Conservation (phyloP, 371 early-diverging fungal genomes). For the Dinochytrium kinnereticum region DNA sequence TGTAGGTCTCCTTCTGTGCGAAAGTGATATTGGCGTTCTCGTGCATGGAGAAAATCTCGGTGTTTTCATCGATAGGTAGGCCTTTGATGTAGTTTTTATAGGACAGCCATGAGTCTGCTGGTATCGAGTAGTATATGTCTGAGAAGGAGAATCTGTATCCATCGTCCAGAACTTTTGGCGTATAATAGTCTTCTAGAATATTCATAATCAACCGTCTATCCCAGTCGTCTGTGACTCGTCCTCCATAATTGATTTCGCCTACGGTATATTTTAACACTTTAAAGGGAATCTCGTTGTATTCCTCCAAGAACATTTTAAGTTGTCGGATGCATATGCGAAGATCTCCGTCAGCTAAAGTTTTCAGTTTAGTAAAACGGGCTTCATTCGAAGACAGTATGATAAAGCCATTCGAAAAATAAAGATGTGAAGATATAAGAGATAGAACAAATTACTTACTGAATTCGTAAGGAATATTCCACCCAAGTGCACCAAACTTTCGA, state of each 20-base stretch:
- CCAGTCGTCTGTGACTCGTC: constrained; percentile 66
- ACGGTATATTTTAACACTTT: constrained; percentile 64
- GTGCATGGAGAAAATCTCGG: constrained; percentile 66
- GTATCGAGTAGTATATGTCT: constrained; percentile 47
- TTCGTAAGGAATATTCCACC: constrained; percentile 68
- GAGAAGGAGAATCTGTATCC: constrained; percentile 54
- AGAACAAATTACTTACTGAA: constrained; percentile 45
- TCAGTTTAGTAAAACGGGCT: too few relatives aligned
- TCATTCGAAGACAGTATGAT: too few relatives aligned
- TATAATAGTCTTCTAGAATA: constrained; percentile 60
- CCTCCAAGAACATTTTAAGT: constrained; percentile 64
- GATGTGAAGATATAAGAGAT: too few relatives aligned
- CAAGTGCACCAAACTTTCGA: constrained; percentile 63
- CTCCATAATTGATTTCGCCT: constrained; percentile 66
- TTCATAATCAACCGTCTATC: constrained; percentile 62
- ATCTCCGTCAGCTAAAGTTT: constrained; percentile 50
- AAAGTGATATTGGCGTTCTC: constrained; percentile 67
- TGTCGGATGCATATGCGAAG: constrained; percentile 59
- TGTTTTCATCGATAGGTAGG: constrained; percentile 60
- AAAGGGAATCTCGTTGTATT: constrained; percentile 60
- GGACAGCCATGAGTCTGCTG: constrained; percentile 44
- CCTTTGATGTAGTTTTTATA: constrained; percentile 58
- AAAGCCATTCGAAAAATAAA: too few relatives aligned
- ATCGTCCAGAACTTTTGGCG: constrained; percentile 53
- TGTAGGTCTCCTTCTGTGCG: constrained; percentile 62